A percentile compares a stretch with the other conserved stretches of the same genome.
These are phyloP conservation scores for Xylaria sp. DNA, from an alignment of 495 filamentous ascomycete species.

Conservation along the genomic window DNA sequence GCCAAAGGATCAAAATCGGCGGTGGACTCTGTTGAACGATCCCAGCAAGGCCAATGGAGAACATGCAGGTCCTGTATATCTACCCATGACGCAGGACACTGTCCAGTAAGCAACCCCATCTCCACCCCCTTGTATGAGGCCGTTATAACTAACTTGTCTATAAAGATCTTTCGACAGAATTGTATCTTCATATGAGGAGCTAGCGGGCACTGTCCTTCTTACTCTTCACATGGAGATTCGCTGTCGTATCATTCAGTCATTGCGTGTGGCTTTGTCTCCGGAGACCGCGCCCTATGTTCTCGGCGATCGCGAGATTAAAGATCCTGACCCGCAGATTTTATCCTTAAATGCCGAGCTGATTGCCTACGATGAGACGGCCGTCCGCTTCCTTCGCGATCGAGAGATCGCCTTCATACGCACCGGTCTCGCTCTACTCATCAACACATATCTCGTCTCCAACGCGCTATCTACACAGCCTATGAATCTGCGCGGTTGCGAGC, in stretches of 20 bases:
- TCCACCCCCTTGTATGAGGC: background rate
- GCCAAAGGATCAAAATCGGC: constrained; percentile 61
- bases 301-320: constrained; percentile 73
- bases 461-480: constrained; percentile 69
- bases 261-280: constrained; percentile 61
- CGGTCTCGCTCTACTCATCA: constrained; percentile 74
- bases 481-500: constrained; percentile 76
- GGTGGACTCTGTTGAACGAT: constrained; percentile 83
- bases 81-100: constrained; percentile 88
- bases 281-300: constrained; percentile 71
- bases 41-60: constrained; percentile 54
- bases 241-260: constrained; percentile 76
- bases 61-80: constrained; percentile 68
- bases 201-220: constrained; percentile 76
- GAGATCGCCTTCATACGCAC: constrained; percentile 74
- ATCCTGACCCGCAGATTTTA: constrained; percentile 80
- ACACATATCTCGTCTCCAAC: constrained; percentile 71
- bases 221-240: constrained; percentile 89
- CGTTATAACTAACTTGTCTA: constrained; percentile 35
- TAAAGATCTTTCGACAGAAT: constrained; percentile 83
- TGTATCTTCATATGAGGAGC: constrained; percentile 75
- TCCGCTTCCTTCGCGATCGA: constrained; percentile 69
- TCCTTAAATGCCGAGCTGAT: constrained; percentile 81
- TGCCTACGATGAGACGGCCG: constrained; percentile 80
- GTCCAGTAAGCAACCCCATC: constrained; percentile 61